Base-by-base conservation (phyloP, 257 asterid genomes). In the Fraxinus excelsior region DNA sequence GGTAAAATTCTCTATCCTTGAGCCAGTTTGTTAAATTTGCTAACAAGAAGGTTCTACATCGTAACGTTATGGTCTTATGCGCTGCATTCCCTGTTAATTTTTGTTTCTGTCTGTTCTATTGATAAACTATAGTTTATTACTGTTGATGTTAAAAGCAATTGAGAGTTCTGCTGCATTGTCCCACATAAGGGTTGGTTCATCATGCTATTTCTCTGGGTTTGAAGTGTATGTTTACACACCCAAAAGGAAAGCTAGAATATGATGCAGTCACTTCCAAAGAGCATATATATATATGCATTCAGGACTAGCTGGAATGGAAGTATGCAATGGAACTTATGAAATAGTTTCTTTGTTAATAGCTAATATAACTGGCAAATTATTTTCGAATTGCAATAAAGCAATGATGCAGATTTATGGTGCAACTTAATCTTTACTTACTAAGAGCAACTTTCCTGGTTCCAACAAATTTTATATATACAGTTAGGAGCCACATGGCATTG, bases 1-100 rank as follows among this genome's bases (percentile, higher is more conserved):
- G 94, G 98, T 92, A 92, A 86, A 16, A n/a, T 81, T 84, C 56
- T 62, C 68, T 62, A 62, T 26, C 66, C 70, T 76, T 35, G 40
- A 38, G 56, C 70, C 74, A 44, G 32, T 76, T 40, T 11, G 35
- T 37, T 60, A 31, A 66, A 49, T 69, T 60, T 72, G 42, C 14
- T 32, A 70, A 14, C 73, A 77, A 64, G 60, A 25, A 69, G 49
- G 44, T 69, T 38, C 70, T 79, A 29, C 34, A 67, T 21, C 46
- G 8, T 23, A 53, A 46, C 40, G 71, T 73, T 38, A 64, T 67
- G 34, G 67, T 49, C 78, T 32, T 26, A 68, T 25, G 44, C n/a
- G 68, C 68, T 73, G 46, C 73, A 26, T 79, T 32, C 58, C 62
- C 29, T 70, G 42, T 14, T 35, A 71, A 32, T 69, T 16, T 74